These are phyloP conservation scores for Globisporangium heterothallicum DNA, from an alignment of 352 stramenopile genomes.

Conservation along the genomic window DNA sequence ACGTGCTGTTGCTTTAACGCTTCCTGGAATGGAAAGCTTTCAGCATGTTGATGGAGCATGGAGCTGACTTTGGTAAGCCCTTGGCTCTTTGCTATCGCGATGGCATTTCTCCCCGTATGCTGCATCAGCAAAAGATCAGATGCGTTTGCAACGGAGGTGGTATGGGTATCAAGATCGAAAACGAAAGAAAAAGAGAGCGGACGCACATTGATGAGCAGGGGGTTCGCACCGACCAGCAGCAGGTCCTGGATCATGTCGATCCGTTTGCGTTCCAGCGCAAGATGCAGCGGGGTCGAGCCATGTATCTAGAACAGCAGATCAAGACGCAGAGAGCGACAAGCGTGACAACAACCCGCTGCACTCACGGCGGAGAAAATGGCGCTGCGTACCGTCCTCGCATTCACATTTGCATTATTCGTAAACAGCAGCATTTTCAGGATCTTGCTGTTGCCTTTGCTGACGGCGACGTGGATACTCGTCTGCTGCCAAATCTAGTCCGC, in stretches of 20 bases:
- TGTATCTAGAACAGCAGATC: constrained; percentile 29
- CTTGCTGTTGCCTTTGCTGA: constrained; percentile 44
- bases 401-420: constrained; percentile 26
- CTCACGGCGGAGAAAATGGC: neutral
- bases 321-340: too few species aligned
- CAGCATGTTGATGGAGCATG: constrained; percentile 30
- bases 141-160: too few species aligned
- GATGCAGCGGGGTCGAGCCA: constrained; percentile 52
- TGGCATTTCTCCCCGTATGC: constrained; percentile 44
- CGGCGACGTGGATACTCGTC: constrained; percentile 54
- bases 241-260: constrained; percentile 55
- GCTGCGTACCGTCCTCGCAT: constrained; percentile 33
- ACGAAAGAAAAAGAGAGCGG: neutral
- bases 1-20: constrained; percentile 9
- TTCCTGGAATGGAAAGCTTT: constrained; percentile 23
- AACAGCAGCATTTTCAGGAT: constrained; percentile 56
- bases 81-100: constrained; percentile 28
- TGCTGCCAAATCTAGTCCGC: constrained; percentile 46
- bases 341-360: too few species aligned
- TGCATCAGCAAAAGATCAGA: too few species aligned
- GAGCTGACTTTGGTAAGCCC: constrained; percentile 21
- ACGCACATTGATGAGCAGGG: constrained; percentile 47
- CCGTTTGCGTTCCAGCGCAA: constrained; percentile 41
- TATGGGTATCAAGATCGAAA: too few species aligned
- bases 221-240: constrained; percentile 48